Evolutionary conservation across 2,329 filamentous ascomycete species (phyloP), one percentile per base, ranked within the genome.

Genomic region (Samsoniella hepiali): DNA sequence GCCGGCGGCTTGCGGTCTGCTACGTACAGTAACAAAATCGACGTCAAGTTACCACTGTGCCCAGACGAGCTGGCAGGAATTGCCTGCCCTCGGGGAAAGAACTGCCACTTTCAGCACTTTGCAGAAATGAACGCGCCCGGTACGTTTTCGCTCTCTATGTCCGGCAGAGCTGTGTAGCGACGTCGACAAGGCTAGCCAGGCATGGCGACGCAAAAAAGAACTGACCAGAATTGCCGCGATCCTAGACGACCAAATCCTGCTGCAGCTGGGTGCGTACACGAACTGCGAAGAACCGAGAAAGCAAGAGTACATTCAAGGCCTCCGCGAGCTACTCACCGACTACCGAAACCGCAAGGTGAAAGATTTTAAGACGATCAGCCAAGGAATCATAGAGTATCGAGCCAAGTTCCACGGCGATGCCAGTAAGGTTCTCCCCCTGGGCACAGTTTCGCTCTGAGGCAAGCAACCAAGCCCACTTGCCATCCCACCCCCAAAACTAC

Each of bases 11-110:
- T 93, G 72, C 88, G 90, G 72, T 98, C 95, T 67, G 82, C 96
- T 79, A 98, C 93, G 50, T 98, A 94, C 78, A 97, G 91, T 78
- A 91, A 96, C 76, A 89, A 88, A 69, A 96, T 99, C 76, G 88
- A 97, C 73, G 82, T 88, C 31, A 82, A 86, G 65, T 88, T 84
- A 69, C 84, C 85, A 66, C 72, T 98, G 56, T 99, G 95, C 76
- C 88, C 87, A 44, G 89, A 86, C 70, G 91, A 96, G 75, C 78
- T 91, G 66, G 81, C 82, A 55, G 88, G 87, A 59, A 86, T 87
- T 65, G 79, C 82, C 68, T 98, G 95, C 67, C 75, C 83, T 36
- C 88, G 89, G 68, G 91, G 93, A 72, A 74, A 78, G 64, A 80
- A 84, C 62, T 99, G 95, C 77, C 79, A 86, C 63, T 88, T 80